Base-by-base conservation (phyloP, 805 yeast genomes). In the Komagataella kurtzmanii region DNA sequence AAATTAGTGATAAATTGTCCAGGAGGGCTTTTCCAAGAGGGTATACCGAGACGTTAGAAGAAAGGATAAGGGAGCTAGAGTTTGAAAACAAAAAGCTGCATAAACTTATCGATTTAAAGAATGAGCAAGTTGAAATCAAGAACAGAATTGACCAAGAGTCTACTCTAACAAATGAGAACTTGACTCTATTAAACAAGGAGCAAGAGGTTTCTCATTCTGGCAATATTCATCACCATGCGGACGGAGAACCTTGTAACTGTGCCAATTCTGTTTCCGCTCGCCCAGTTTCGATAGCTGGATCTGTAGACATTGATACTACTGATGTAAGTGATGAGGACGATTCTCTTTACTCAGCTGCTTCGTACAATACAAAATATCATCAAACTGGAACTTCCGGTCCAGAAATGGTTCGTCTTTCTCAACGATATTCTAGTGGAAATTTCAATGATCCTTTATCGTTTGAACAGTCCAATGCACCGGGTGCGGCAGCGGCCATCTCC, bases 11-110 rank as follows among this genome's bases (percentile, higher is more conserved):
- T 62, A 83, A 84, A 58, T 71, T 89, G n/a, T 78, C 90, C 0
- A 74, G 97, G 53, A 72, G 90, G 55, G 91, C 96, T 0, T 89
- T 83, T 60, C 97, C 97, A 0, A 75, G 95, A 62, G 97, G 97
- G 0, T 89, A 89, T 60, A 89, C 97, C 0, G 97, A 89, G 66
- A 82, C 89, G 2, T 65, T 89, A 51, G 97, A 89, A 62, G 95
- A 88, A 60, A 71, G 96, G 50, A 82, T 89, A n/a, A 72, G 96
- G 49, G 93, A 85, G 61, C 71, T 90, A 19, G 96, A 88, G 63
- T 77, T 83, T 3, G 95, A 88, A 59, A 88, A 87, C 63, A 78
- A 80, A 56, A 76, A 85, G 59, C 65, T 89, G 24, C 72, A 76
- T 40, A 85, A 86, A 7, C 61, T 84, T 48, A 60, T 86, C 45